Percentiles rank a stretch among this genome's conserved stretches.
Conservation (phyloP, 192 early-diverging fungal species). For the Entrophospora sp. region DNA sequence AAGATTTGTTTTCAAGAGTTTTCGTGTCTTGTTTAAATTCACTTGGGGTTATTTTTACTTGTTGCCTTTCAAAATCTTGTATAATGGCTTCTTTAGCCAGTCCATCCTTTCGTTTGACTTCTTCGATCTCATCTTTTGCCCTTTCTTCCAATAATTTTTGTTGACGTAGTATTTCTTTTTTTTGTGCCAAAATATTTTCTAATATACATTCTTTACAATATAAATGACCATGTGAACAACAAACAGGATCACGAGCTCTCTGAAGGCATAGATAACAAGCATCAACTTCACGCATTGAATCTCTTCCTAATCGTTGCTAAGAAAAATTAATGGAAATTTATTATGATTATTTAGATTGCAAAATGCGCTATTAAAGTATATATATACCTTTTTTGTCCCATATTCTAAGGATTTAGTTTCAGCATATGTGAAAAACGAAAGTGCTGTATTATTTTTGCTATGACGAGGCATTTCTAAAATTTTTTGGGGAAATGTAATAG, state of each 20-base stretch:
- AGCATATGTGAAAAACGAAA: conserved; percentile 84
- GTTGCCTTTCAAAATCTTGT: conserved; percentile 54
- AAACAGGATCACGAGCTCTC: conserved; percentile 59
- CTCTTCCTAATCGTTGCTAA: conserved; percentile 71
- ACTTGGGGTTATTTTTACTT: conserved; percentile 42
- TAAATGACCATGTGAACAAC: conserved; percentile 72
- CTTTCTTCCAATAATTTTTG: conserved; percentile 35
- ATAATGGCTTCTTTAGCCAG: conserved; percentile 44
- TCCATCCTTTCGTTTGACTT: conserved; percentile 32
- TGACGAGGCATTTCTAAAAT: conserved; percentile 63
- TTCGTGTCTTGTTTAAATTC: too few relatives aligned
- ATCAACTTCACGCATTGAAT: conserved; percentile 76
- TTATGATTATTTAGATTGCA: not conserved
- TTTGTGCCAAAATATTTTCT: conserved; percentile 77
- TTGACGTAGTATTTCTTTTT: conserved; percentile 62
- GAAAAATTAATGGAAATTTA: not conserved
- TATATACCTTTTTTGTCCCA: conserved; percentile 70
- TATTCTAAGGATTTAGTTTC: conserved; percentile 81
- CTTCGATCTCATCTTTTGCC: conserved; percentile 35
- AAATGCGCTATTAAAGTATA: not conserved
- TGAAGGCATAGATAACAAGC: conserved; percentile 84
- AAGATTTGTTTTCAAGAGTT: too few relatives aligned
- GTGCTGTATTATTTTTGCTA: conserved; percentile 89
- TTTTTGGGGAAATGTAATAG: too few relatives aligned
- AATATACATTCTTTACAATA: conserved; percentile 84